Evolutionary conservation across 352 stramenopile genomes (phyloP), one percentile per base, ranked within the genome.

Genomic region (Pythium chondricola): DNA sequence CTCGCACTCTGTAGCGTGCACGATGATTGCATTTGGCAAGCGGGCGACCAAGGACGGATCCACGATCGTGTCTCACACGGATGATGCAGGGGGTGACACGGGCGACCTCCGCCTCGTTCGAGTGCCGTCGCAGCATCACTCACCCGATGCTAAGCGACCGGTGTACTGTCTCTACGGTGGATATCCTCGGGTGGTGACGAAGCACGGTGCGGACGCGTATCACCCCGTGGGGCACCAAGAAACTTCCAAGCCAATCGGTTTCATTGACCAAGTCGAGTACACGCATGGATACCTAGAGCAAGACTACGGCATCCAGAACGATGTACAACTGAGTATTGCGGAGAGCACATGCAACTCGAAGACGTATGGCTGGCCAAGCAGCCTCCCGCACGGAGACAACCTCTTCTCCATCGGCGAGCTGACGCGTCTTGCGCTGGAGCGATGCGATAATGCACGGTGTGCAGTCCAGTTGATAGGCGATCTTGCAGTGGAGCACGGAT

Each of bases 201-300:
- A 77, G 10, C 78, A 90, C n/a, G 68, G 86, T 18, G 87, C 84
- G 3, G 44, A 56, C 11, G 61, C 84, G 17, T 96, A 93, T 57
- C 56, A 25, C 69, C 66, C 0, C 39, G 37, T 2, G 18, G 21
- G 2, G 38, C 36, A 9, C 41, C 42, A 53, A 2, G 58, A 82
- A 30, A 22, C 53, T 10, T 56, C 75, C 11, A 63, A 48, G 29
- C 77, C 87, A 7, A 48, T 96, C 37, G 83, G 87, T 6, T 85
- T 72, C 49, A 88, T 96, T 31, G 74, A 83, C 21, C 77, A 98
- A 61, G 80, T 97, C 1, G 37, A 58, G 9, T 75, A 93, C 60
- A 98, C 93, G 22, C 97, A 83, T 60, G 88, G 73, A 14, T 97
- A 97, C 64, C 89, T 95, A 37, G 93, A 98, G 56, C 88, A 95